phyloP scores from a whole-genome alignment of 805 yeast species.

The Suhomyces vadensis region DNA sequence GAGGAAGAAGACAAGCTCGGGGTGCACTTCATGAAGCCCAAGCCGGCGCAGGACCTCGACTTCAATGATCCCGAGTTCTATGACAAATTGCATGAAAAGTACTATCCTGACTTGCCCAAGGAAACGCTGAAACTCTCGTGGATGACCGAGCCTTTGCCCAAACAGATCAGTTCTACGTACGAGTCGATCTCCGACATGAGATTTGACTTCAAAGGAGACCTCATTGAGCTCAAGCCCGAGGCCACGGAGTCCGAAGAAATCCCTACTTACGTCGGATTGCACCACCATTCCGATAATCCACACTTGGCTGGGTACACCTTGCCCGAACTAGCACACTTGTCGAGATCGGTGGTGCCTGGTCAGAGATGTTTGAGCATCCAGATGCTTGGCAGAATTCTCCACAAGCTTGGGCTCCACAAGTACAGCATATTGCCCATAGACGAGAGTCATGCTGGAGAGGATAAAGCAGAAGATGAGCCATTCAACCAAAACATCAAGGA shows the following conservation, averaged over 20 bases:
- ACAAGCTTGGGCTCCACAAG: slow-evolving; percentile 70
- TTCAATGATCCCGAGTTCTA: slow-evolving; percentile 77
- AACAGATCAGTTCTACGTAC: slow-evolving; percentile 42
- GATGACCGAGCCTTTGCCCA: slow-evolving; percentile 74
- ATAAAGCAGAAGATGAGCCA: slow-evolving; percentile 40
- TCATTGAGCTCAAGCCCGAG: slow-evolving; percentile 52
- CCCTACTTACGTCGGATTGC: slow-evolving; percentile 69
- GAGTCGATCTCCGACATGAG: slow-evolving; percentile 68
- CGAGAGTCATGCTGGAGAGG: slow-evolving; percentile 31
- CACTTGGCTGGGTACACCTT: slow-evolving; percentile 90
- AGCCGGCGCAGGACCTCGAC: slow-evolving; percentile 43
- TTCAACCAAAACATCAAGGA: slow-evolving; percentile 26
- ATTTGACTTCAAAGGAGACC: slow-evolving; percentile 83
- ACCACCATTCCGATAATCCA: slow-evolving; percentile 90
- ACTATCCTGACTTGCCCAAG: slow-evolving; percentile 85
- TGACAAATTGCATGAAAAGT: slow-evolving; percentile 77
- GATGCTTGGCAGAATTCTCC: slow-evolving; percentile 82
- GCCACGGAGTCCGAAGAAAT: slow-evolving; percentile 25
- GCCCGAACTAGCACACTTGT: slow-evolving; percentile 73
- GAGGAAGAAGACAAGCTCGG: slow-evolving; percentile 42
- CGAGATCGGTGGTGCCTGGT: slow-evolving; percentile 76
- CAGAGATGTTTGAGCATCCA: slow-evolving; percentile 87
- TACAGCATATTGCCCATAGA: slow-evolving; percentile 51
- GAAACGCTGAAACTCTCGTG: slow-evolving; percentile 83
- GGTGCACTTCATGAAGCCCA: slow-evolving; percentile 69